Base-by-base conservation (phyloP, 768 basidiomycete genomes). In the Ephemerocybe angulata region DNA sequence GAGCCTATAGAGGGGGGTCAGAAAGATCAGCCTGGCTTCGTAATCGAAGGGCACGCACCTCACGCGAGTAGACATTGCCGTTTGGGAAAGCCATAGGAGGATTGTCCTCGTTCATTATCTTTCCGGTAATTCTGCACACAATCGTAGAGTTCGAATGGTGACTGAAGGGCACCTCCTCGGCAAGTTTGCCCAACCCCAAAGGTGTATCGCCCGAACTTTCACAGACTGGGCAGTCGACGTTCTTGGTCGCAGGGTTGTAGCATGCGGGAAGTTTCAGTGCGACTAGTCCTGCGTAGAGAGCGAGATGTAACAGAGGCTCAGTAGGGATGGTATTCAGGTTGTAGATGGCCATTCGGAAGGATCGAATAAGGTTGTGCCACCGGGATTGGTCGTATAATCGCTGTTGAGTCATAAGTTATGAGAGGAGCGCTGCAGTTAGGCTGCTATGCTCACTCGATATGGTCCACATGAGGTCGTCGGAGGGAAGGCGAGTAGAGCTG, bases 101-200 rank as follows among this genome's bases (percentile, higher is more conserved):
- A 62, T 95, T 95, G 66, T 93, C 86, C 60, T 86, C 94, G 63
- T 97, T 90, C 88, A 98, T 96, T 53, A 98, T 94, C 67, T 87
- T 86, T 24, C 96, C 94, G 58, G 83, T 93, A 63, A 98, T 80
- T 50, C 85, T 73, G 66, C 97, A 98, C 15, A 98, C 95, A 52
- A 99, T 91, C 0, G 92, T 96, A 21, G 93, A 96, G 65, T 96
- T 98, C 37, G 88, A 85, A 67, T 98, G 94, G 72, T 98, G 95
- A 61, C 90, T 91, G 65, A 82, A 86, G 1, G 97, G 95, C 0
- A 98, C 93, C 59, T 93, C 90, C 54, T 79, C 76, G 12, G 90
- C 92, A 7, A 99, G 81, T 56, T 80, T 76, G 21, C 87, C 86
- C 8, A 95, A 75, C 22, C 85, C 84, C 2, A 81, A 70, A 35